Base-by-base conservation (phyloP, 805 yeast genomes). In the Sugiyamaella chiloensis region DNA sequence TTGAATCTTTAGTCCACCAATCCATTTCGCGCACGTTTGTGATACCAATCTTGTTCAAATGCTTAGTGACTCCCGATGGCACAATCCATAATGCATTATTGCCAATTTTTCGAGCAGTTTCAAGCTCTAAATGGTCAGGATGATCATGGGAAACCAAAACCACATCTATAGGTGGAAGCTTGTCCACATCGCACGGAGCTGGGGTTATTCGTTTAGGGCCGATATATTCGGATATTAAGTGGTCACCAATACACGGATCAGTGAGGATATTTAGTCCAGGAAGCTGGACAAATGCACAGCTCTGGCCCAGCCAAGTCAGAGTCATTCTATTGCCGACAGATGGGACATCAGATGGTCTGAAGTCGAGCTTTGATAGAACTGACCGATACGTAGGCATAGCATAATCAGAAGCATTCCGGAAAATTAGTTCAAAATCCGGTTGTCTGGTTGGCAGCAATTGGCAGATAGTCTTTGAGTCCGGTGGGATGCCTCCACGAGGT, bases 221-320 rank as follows among this genome's bases (percentile, higher is more conserved):
- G 16, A 87, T 52, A 2, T 70, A 64, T 34, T 78, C 72, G 48
- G 74, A 73, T 27, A 91, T 75, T 27, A 91, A 69, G 54, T 76
- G 80, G 51, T 84, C 77, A 14, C 76, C 68, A 58, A 91, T 83
- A 26, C 89, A 68, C 0, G 98, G 98, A 63, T 91, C 98, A 2
- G 96, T 85, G 31, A 91, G 64, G 50, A 91, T 73, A 50, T 82
- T 85, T n/a, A 87, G 66, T 1, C 84, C 83, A 3, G 84, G 75
- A 1, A 88, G 64, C 58, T 86, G 88, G 3, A 89, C 70, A 45
- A 79, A 75, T 2, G 90, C 77, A 64, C 96, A 89, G 48, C 93
- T 84, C 63, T 91, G 98, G 3, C 98, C 98, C 35, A 91, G 65
- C 98, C 98, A 91, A 0, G 96, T 88, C 59, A 84, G 77, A 1